Base-by-base conservation (phyloP, 2,329 filamentous ascomycete genomes). In the Fusarium avenaceum region DNA sequence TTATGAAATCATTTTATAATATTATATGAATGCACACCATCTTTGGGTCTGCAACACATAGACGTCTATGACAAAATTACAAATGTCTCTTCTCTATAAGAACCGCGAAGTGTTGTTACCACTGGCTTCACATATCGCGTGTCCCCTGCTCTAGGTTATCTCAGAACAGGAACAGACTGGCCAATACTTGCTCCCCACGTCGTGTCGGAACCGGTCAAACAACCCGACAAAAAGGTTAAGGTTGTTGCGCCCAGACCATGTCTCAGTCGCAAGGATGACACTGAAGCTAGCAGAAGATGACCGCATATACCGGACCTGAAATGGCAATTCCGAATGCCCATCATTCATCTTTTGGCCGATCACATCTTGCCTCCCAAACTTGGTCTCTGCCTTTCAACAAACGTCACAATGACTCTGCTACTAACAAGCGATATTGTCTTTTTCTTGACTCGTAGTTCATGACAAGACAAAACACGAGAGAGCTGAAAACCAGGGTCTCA, bases 401-500 rank as follows among this genome's bases (percentile, higher is more conserved):
- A 4, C 17, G 28, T 20, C 24, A 40, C 30, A n/a, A 43, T 40
- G 45, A 28, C 22, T 35, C 28, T 10, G 28, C 28, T 30, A 3
- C 10, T 6, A 11, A 30, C 10, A 30, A 30, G 28, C 10, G 28
- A 30, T 30, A 13, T 30, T 30, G 10, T 30, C 28, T 30, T 30
- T 30, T 30, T 30, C 28, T 30, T 17, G 24, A 17, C n/a, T 20
- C 38, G 19, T 19, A 50, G 28, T n/a, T 6, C 19, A 24, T 48
- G 19, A 28, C 4, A 26, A 19, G 17, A 28, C 19, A 15, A 14
- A 24, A 20, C n/a, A 40, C 8, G 19, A 2, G 17, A 38, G 42
- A 54, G 51, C 51, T 54, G 51, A 54, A 54, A 38, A 48, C 51
- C 19, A 47, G 51, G 51, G 51, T 38, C 30, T 10, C 38, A 30